Percentiles rank a stretch among this genome's conserved stretches.
phyloP scores from a whole-genome alignment of 805 yeast genomes.

The Hagleromyces aurorensis region DNA sequence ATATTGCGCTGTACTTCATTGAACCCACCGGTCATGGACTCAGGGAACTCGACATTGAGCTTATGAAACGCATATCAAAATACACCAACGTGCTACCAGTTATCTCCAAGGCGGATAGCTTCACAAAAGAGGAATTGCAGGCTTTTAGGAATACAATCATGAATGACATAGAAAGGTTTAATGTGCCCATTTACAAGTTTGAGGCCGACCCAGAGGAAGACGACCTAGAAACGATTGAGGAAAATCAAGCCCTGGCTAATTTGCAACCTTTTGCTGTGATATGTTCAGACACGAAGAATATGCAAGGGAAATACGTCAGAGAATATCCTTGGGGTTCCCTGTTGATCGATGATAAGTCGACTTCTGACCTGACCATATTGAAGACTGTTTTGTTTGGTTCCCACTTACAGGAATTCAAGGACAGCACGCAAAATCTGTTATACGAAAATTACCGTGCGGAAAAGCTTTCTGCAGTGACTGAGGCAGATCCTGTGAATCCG shows the following conservation, averaged over 20 bases:
- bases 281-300: constrained; percentile 51
- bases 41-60: constrained; percentile 61
- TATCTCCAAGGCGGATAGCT: constrained; percentile 63
- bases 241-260: constrained; percentile 50
- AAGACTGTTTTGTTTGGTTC: constrained; percentile 71
- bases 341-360: constrained; percentile 40
- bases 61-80: constrained; percentile 64
- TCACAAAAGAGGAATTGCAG: constrained; percentile 51
- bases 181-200: constrained; percentile 70
- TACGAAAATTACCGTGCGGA: constrained; percentile 79
- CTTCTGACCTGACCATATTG: constrained; percentile 48
- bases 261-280: constrained; percentile 74
- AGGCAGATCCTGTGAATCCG: constrained; percentile 11
- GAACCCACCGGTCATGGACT: constrained; percentile 75
- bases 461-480: constrained; percentile 52
- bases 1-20: constrained; percentile 62
- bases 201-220: constrained; percentile 66
- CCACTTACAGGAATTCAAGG: constrained; percentile 77
- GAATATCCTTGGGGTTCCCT: constrained; percentile 66
- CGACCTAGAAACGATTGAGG: constrained; percentile 60
- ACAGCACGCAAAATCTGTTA: constrained; percentile 65
- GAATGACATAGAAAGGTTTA: constrained; percentile 56
- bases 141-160: constrained; percentile 53
- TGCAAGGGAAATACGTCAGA: constrained; percentile 54
- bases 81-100: constrained; percentile 70